phyloP scores from a whole-genome alignment of 768 basidiomycete species.

The Hemileccinum impolitum region DNA sequence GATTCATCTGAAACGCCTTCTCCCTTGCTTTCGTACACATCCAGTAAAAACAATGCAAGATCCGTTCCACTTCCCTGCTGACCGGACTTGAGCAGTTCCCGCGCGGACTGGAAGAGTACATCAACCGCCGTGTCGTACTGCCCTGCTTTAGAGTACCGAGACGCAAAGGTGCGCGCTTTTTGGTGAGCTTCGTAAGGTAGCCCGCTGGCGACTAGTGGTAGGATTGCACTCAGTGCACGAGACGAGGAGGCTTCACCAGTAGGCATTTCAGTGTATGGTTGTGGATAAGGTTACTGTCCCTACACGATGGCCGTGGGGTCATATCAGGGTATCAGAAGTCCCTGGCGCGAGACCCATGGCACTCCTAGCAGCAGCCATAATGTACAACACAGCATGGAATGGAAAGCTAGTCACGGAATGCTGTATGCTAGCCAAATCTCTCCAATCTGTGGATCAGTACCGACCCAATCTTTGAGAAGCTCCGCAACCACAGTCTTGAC shows the following conservation, averaged over 20 bases:
- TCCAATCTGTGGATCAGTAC: slow-evolving; percentile 50
- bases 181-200: slow-evolving; percentile 93
- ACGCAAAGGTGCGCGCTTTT: slow-evolving; percentile 93
- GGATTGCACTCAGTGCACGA: slow-evolving; percentile 70
- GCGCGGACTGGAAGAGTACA: slow-evolving; percentile 86
- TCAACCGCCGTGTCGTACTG: slow-evolving; percentile 88
- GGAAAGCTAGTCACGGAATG: slow-evolving; percentile 47
- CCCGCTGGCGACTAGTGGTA: slow-evolving; percentile 65
- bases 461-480: slow-evolving; percentile 67
- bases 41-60: slow-evolving; percentile 73
- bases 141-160: slow-evolving; percentile 76
- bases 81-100: slow-evolving; percentile 83
- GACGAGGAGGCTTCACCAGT: slow-evolving; percentile 42
- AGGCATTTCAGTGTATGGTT: slow-evolving; percentile 24
- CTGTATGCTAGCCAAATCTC: slow-evolving; percentile 81
- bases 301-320: not conserved
- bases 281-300: not conserved
- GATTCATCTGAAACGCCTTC: slow-evolving; percentile 74
- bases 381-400: slow-evolving; percentile 1
- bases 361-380: not conserved
- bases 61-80: slow-evolving; percentile 91
- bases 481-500: slow-evolving; percentile 62
- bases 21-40: slow-evolving; percentile 75
- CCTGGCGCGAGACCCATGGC: slow-evolving; percentile 5
- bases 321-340: slow-evolving; percentile 25